Evolutionary conservation across 1,284 basidiomycete species (phyloP).

Genomic region (Irpex lacteus): DNA sequence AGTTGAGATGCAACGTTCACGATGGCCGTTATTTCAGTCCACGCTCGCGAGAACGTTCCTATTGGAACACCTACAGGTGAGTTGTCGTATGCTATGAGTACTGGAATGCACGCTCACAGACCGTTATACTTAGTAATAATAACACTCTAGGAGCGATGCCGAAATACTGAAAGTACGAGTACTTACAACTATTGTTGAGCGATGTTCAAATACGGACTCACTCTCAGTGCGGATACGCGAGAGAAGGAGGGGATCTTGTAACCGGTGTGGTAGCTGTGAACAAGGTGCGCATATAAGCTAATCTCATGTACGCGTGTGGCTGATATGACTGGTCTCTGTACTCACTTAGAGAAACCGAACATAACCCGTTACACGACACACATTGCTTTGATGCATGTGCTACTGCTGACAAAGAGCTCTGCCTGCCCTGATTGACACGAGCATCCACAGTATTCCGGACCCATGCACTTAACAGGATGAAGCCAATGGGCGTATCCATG

Average conservation of each 20-base stretch:
- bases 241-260: slow-evolving; percentile 92
- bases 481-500: too few species aligned
- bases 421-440: too few species aligned
- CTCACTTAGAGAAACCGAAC: too few species aligned
- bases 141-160: slow-evolving; percentile 39
- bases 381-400: too few species aligned
- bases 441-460: too few species aligned
- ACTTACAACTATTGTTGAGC: slow-evolving; percentile 99
- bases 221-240: slow-evolving; percentile 95
- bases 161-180: slow-evolving; percentile 88
- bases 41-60: slow-evolving; percentile 33
- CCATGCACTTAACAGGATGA: too few species aligned
- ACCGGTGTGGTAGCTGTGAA: slow-evolving; percentile 72
- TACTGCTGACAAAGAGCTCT: too few species aligned
- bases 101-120: too few species aligned
- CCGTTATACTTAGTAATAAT: not conserved
- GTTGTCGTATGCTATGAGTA: not conserved
- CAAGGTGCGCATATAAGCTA: too few species aligned
- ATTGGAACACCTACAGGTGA: slow-evolving; percentile 33
- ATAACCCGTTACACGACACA: too few species aligned
- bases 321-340: not conserved
- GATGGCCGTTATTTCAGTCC: slow-evolving; percentile 29
- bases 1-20: not conserved
- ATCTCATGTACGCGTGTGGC: slow-evolving; percentile 30
- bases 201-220: slow-evolving; percentile 92